Percentiles rank a stretch among this genome's conserved stretches.
Evolutionary conservation across 2,329 filamentous ascomycete genomes (phyloP).

Genomic region (Trichoderma cornu-damae): DNA sequence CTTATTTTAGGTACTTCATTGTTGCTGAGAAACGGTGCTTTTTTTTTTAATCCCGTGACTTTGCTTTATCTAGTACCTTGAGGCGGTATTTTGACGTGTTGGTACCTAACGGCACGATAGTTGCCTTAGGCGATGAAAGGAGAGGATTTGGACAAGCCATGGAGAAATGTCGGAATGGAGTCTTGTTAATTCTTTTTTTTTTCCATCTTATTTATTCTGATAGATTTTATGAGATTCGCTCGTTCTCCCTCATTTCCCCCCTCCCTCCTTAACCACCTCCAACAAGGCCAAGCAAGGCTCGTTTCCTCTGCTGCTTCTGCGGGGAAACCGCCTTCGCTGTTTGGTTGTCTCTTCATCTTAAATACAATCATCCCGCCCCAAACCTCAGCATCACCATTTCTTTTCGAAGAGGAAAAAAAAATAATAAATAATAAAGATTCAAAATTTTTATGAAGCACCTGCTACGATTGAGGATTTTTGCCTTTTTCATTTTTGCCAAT

Average conservation of each 20-base stretch:
- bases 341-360: neutral
- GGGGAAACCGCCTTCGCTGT: slow-evolving; percentile 2
- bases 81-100: neutral
- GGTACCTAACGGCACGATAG: slow-evolving; percentile 10
- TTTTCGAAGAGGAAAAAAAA: too few species aligned
- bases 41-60: too few species aligned
- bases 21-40: neutral
- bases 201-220: too few species aligned
- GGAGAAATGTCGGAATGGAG: too few species aligned
- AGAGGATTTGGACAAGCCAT: neutral
- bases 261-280: neutral
- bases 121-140: neutral
- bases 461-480: neutral
- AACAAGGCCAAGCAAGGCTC: too few species aligned
- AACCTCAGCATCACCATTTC: too few species aligned
- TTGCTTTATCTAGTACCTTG: too few species aligned
- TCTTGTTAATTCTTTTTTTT: neutral
- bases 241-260: neutral
- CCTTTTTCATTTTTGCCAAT: neutral
- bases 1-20: too few species aligned
- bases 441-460: neutral
- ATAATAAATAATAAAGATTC: too few species aligned
- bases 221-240: too few species aligned
- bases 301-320: neutral
- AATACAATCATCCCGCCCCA: neutral